These are phyloP conservation scores for Hysterangium stoloniferum DNA, from an alignment of 768 basidiomycete species.

Conservation along the genomic window DNA sequence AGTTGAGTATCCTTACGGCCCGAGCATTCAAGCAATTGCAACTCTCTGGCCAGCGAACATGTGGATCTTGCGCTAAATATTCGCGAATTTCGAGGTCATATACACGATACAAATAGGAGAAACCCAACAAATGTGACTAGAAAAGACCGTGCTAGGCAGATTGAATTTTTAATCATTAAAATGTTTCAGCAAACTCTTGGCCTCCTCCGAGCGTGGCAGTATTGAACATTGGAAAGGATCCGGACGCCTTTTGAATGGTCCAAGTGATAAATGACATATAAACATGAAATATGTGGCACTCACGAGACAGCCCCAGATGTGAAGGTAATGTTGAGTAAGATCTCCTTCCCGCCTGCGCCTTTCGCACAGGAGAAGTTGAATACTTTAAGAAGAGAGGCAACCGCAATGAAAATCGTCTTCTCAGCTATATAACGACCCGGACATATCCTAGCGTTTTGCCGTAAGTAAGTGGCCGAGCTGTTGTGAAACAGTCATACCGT, in stretches of 20 bases:
- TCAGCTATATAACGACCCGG: constrained; percentile 11
- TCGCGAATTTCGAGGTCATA: too few species aligned
- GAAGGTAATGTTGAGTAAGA: not conserved
- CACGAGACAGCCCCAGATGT: constrained; percentile 4
- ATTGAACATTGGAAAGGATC: constrained; percentile 4
- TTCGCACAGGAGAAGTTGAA: constrained; percentile 8
- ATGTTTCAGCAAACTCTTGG: not conserved
- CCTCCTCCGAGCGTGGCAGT: not conserved
- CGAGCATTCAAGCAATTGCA: too few species aligned
- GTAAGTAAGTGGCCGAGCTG: not conserved
- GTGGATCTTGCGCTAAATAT: too few species aligned
- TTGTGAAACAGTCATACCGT: not conserved
- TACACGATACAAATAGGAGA: too few species aligned
- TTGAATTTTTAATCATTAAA: not conserved
- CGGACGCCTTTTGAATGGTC: not conserved
- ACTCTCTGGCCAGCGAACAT: too few species aligned
- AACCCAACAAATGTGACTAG: too few species aligned
- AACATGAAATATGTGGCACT: not conserved
- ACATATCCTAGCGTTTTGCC: constrained; percentile 7
- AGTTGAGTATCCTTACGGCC: too few species aligned
- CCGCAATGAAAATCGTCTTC: constrained; percentile 4
- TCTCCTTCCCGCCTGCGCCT: constrained; percentile 4
- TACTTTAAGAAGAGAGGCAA: constrained; percentile 1
- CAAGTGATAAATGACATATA: not conserved
- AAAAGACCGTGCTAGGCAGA: too few species aligned